These are phyloP conservation scores for Daldinia eschscholtzii DNA, from an alignment of 2,329 filamentous ascomycete genomes.

Conservation along the genomic window DNA sequence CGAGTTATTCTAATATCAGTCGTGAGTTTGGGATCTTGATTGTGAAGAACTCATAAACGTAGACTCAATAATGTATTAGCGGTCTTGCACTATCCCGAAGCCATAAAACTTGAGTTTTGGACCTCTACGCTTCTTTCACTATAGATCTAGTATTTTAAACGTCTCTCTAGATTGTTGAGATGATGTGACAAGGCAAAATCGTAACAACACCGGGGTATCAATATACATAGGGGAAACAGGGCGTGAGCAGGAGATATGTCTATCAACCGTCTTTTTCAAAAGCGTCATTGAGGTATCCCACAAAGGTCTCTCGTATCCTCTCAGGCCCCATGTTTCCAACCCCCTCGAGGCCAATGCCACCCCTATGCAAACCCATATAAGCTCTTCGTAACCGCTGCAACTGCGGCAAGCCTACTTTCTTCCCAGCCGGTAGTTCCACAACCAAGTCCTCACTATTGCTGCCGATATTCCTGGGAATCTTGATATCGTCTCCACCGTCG, in stretches of 20 bases:
- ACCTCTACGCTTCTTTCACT: not conserved
- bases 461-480: constrained; percentile 56
- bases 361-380: constrained; percentile 81
- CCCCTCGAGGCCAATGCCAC: constrained; percentile 70
- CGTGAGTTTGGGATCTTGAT: not conserved
- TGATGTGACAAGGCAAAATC: not conserved
- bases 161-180: not conserved
- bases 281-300: constrained; percentile 74
- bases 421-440: constrained; percentile 73
- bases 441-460: constrained; percentile 62
- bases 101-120: not conserved
- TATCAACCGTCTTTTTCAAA: constrained; percentile 69
- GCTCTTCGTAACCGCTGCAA: constrained; percentile 82
- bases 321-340: constrained; percentile 66
- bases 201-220: constrained; percentile 31
- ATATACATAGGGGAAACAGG: constrained; percentile 12
- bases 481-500: constrained; percentile 71
- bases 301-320: constrained; percentile 72
- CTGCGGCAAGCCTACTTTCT: constrained; percentile 77
- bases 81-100: not conserved
- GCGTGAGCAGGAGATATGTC: not conserved
- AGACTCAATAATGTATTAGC: not conserved
- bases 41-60: not conserved
- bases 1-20: constrained; percentile 2
- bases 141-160: not conserved